These are phyloP conservation scores for Dendrothele bispora DNA, from an alignment of 768 basidiomycete species.

Conservation along the genomic window DNA sequence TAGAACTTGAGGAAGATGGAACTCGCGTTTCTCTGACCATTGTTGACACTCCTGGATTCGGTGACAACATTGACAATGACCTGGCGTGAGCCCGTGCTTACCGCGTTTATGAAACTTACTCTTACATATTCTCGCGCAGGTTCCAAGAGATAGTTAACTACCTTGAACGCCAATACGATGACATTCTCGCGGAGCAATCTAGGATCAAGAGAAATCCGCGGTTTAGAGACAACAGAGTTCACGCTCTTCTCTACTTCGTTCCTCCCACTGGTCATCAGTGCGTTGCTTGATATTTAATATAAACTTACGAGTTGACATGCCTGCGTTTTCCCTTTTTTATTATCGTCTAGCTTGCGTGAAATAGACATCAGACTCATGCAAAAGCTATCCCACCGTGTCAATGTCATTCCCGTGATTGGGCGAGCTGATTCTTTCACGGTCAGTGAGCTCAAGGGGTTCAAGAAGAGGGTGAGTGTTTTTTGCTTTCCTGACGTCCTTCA, in stretches of 20 bases:
- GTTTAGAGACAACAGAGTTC: conserved; percentile 88
- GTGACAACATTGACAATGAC: conserved; percentile 89
- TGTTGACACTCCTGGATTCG: conserved; percentile 92
- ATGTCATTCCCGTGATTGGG: conserved; percentile 91
- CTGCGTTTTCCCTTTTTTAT: neutral
- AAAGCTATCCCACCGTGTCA: conserved; percentile 84
- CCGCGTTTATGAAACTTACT: conserved; percentile 5
- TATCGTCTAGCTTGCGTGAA: conserved; percentile 61
- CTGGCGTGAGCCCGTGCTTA: conserved; percentile 63
- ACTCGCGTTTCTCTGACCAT: conserved; percentile 87
- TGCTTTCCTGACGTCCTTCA: conserved; percentile 9
- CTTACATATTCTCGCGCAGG: conserved; percentile 45
- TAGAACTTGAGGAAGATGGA: conserved; percentile 91
- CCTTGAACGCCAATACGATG: conserved; percentile 91
- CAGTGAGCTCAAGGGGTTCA: conserved; percentile 79
- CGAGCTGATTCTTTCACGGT: conserved; percentile 87
- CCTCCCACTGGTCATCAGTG: conserved; percentile 85
- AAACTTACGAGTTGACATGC: neutral
- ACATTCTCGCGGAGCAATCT: conserved; percentile 84
- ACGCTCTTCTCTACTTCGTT: conserved; percentile 89
- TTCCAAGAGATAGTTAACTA: conserved; percentile 88
- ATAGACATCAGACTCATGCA: conserved; percentile 95
- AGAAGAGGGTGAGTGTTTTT: conserved; percentile 57
- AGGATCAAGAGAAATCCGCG: conserved; percentile 92
- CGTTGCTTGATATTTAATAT: conserved; percentile 21